Evolutionary conservation across 1,284 basidiomycete genomes (phyloP).

Genomic region (Ceratobasidium sp.): DNA sequence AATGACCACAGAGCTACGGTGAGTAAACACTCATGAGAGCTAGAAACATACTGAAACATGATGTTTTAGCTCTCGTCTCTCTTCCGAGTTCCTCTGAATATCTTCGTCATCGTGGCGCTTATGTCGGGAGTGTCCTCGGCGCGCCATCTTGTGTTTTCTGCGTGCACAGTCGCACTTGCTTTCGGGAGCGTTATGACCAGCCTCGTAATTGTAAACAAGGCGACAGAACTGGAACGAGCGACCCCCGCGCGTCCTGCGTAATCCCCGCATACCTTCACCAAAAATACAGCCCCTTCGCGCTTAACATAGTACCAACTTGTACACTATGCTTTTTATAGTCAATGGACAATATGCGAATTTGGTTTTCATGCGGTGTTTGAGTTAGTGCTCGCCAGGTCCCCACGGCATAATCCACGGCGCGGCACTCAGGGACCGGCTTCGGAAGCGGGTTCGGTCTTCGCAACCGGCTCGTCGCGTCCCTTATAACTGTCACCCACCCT

Average conservation of each 20-base stretch:
- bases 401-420: not conserved
- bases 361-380: too few relatives aligned
- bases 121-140: constrained; percentile 77
- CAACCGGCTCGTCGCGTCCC: not conserved
- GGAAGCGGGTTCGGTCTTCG: not conserved
- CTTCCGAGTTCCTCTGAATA: constrained; percentile 79
- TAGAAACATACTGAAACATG: constrained; percentile 27
- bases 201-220: constrained; percentile 58
- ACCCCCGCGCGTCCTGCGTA: constrained; percentile 16
- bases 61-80: constrained; percentile 70
- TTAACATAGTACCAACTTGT: not conserved
- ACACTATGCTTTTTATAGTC: too few relatives aligned
- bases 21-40: constrained; percentile 51
- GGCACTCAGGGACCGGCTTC: not conserved
- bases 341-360: not conserved
- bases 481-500: not conserved
- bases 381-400: too few relatives aligned
- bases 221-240: constrained; percentile 10
- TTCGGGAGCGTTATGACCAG: constrained; percentile 74
- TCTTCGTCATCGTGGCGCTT: constrained; percentile 79
- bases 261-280: not conserved
- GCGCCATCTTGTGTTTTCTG: constrained; percentile 71
- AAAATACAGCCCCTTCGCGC: not conserved
- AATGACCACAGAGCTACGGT: constrained; percentile 82
- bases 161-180: constrained; percentile 69